A percentile compares a stretch with the other conserved stretches of the same genome.
These are phyloP conservation scores for Tylopilus rubrobrunneus DNA, from an alignment of 768 basidiomycete species.

Conservation along the genomic window DNA sequence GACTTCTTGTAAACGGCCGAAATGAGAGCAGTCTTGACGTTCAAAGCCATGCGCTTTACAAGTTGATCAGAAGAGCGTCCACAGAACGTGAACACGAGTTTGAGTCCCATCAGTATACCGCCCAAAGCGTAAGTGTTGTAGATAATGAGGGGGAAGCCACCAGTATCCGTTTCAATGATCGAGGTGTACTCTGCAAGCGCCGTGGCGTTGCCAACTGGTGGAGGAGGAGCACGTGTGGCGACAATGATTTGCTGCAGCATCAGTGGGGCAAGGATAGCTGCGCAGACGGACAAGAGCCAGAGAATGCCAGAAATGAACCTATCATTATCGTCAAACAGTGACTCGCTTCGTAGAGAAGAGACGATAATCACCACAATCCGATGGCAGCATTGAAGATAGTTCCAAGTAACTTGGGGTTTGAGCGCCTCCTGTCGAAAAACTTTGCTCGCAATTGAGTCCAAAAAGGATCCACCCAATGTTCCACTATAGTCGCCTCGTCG, in stretches of 20 bases:
- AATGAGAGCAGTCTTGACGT: conserved; percentile 29
- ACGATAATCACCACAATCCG: conserved; percentile 12
- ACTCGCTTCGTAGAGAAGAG: not conserved
- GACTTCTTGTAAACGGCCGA: conserved; percentile 31
- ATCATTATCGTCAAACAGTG: not conserved
- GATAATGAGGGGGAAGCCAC: conserved; percentile 28
- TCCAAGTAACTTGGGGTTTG: conserved; percentile 16
- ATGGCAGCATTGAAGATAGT: conserved; percentile 15
- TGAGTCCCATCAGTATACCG: conserved; percentile 23
- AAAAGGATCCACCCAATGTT: conserved; percentile 23
- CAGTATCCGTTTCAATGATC: conserved; percentile 20
- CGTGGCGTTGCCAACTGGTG: conserved; percentile 18
- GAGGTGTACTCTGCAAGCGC: conserved; percentile 19
- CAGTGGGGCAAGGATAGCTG: conserved; percentile 21
- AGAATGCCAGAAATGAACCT: conserved; percentile 27
- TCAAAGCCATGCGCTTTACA: conserved; percentile 27
- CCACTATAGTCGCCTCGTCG: conserved; percentile 23
- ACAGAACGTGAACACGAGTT: conserved; percentile 22
- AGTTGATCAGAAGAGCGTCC: conserved; percentile 29
- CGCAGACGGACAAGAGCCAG: conserved; percentile 26
- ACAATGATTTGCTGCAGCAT: conserved; percentile 29
- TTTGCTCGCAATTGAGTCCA: conserved; percentile 20
- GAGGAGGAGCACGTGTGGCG: conserved; percentile 16
- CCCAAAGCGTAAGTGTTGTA: conserved; percentile 24
- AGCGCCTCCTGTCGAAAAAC: conserved; percentile 14